phyloP scores from a whole-genome alignment of 768 basidiomycete genomes.

The Cantharellus anzutake region DNA sequence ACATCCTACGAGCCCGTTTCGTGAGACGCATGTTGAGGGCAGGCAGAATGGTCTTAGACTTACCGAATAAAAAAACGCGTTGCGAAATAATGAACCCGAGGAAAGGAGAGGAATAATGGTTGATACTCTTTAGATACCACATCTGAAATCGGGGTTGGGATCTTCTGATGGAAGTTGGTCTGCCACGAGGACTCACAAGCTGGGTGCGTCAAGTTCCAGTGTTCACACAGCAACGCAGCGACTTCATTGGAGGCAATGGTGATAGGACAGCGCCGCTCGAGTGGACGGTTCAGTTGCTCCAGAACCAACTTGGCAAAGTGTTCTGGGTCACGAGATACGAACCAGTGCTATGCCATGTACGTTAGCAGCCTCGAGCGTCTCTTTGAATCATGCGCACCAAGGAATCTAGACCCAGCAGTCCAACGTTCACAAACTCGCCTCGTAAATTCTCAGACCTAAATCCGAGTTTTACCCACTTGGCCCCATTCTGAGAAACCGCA shows the following conservation, averaged over 20 bases:
- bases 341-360: conserved; percentile 30
- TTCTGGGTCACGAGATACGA: conserved; percentile 50
- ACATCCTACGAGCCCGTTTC: conserved; percentile 29
- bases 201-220: conserved; percentile 73
- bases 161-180: not conserved
- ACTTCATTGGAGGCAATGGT: conserved; percentile 72
- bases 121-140: conserved; percentile 66
- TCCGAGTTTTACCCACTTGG: conserved; percentile 61
- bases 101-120: conserved; percentile 76
- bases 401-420: conserved; percentile 66
- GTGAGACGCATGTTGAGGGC: not conserved
- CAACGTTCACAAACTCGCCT: conserved; percentile 60
- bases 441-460: conserved; percentile 57
- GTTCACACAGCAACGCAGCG: conserved; percentile 63
- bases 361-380: not conserved
- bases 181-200: conserved; percentile 36
- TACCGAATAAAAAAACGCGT: conserved; percentile 65
- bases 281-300: conserved; percentile 60
- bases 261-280: conserved; percentile 62
- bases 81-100: conserved; percentile 60
- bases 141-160: conserved; percentile 24
- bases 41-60: not conserved
- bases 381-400: conserved; percentile 24
- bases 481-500: conserved; percentile 11
- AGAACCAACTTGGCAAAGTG: conserved; percentile 57